Conservation (phyloP, 2,329 filamentous ascomycete species). For the Fusarium siculi region DNA sequence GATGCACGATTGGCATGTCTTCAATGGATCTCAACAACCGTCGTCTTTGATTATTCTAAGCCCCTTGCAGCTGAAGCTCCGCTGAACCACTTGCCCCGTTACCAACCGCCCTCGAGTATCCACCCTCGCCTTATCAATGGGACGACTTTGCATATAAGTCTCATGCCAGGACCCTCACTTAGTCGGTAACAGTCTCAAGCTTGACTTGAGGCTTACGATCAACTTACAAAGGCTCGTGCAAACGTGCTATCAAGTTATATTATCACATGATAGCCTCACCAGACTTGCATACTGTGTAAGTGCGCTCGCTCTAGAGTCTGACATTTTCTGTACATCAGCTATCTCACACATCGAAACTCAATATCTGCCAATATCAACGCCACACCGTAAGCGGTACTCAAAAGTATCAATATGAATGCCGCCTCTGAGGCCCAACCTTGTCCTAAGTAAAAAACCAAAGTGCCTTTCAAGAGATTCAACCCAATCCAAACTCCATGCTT, state of each 20-base stretch:
- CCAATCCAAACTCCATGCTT: slow-evolving; percentile 43
- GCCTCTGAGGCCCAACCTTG: slow-evolving; percentile 1
- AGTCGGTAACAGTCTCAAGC: neutral
- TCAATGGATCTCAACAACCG: slow-evolving; percentile 13
- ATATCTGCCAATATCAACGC: neutral
- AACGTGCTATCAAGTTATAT: neutral
- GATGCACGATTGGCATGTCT: neutral
- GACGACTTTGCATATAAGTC: slow-evolving; percentile 20
- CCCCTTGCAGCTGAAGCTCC: slow-evolving; percentile 22
- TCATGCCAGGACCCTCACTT: slow-evolving; percentile 7
- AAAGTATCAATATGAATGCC: slow-evolving; percentile 1
- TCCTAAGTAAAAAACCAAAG: neutral
- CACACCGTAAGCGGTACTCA: neutral
- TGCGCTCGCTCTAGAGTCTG: neutral
- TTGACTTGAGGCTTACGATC: neutral
- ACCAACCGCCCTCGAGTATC: neutral
- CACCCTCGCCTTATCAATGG: slow-evolving; percentile 19
- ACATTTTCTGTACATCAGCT: neutral
- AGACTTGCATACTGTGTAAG: neutral
- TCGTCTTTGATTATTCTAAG: neutral
- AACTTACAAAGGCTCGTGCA: neutral
- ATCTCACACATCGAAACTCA: slow-evolving; percentile 1
- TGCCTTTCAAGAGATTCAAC: slow-evolving; percentile 9
- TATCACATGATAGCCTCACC: neutral
- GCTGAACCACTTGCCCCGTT: slow-evolving; percentile 2